Conservation (phyloP, 2,329 filamentous ascomycete genomes). For the Cryphonectria radicalis region DNA sequence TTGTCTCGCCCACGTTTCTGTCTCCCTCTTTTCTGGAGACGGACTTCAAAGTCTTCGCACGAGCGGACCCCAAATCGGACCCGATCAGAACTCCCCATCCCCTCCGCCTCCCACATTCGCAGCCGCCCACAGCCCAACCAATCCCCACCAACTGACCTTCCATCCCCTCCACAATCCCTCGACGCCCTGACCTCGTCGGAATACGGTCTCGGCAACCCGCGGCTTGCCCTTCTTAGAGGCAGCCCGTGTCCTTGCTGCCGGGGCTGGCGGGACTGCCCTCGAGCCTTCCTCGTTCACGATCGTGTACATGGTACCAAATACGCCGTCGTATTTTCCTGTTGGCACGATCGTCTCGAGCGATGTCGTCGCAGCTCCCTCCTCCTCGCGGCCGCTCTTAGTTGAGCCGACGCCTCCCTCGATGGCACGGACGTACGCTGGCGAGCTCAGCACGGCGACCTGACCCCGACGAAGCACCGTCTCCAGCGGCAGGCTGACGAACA, state of each 20-base stretch:
- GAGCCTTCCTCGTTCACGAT: constrained; percentile 84
- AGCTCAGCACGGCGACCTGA: constrained; percentile 74
- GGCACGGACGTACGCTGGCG: constrained; percentile 55
- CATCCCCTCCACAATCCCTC: constrained; percentile 74
- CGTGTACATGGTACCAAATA: constrained; percentile 88
- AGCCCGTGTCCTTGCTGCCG: constrained; percentile 38
- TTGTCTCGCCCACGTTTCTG: too few relatives aligned
- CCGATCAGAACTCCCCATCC: constrained; percentile 60
- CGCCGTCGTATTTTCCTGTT: constrained; percentile 79
- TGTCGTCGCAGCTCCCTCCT: constrained; percentile 35
- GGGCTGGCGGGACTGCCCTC: constrained; percentile 47
- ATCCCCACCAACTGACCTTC: constrained; percentile 78
- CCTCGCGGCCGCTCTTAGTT: constrained; percentile 32
- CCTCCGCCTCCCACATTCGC: constrained; percentile 65
- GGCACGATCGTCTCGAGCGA: constrained; percentile 75
- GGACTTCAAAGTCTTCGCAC: background rate
- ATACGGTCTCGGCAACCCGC: constrained; percentile 47
- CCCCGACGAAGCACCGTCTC: constrained; percentile 91
- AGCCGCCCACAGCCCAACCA: constrained; percentile 75
- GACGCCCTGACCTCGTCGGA: constrained; percentile 67
- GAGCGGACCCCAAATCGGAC: background rate
- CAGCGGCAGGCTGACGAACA: constrained; percentile 85
- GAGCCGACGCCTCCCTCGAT: constrained; percentile 41
- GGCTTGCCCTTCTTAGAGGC: constrained; percentile 39
- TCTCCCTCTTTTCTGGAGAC: background rate